A percentile compares a stretch with the other conserved stretches of the same genome.
These are phyloP conservation scores for Plasmopara viticola DNA, from an alignment of 352 stramenopile species.

Conservation along the genomic window DNA sequence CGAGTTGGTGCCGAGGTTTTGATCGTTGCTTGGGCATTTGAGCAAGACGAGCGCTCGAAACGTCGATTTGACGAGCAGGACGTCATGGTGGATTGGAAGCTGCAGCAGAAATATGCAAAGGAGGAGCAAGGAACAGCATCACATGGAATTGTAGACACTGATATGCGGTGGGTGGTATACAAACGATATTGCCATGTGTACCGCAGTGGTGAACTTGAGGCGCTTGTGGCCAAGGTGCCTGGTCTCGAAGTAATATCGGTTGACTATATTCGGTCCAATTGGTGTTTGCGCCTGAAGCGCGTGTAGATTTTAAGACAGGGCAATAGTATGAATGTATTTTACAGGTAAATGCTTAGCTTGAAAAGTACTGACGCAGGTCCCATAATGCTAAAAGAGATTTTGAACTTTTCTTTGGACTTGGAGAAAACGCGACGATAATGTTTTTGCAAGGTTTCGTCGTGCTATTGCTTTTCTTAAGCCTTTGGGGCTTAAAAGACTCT, in stretches of 20 bases:
- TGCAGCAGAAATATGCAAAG: slow-evolving; percentile 71
- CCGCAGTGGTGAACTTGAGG: slow-evolving; percentile 57
- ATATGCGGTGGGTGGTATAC: slow-evolving; percentile 73
- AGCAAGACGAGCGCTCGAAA: slow-evolving; percentile 75
- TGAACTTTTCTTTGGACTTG: no score
- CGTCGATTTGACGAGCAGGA: slow-evolving; percentile 70
- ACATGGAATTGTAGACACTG: slow-evolving; percentile 35
- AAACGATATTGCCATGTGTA: slow-evolving; percentile 84
- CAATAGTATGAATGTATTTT: neutral
- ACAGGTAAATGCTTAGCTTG: neutral
- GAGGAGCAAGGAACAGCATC: slow-evolving; percentile 6
- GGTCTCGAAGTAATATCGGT: slow-evolving; percentile 50
- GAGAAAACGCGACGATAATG: no score
- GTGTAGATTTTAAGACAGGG: slow-evolving; percentile 6
- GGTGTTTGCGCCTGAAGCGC: slow-evolving; percentile 52
- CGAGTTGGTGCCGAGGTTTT: slow-evolving; percentile 46
- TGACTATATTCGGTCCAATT: slow-evolving; percentile 77
- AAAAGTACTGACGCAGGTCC: no score
- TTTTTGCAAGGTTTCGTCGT: no score
- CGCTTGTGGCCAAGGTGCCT: slow-evolving; percentile 46
- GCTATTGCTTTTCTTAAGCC: no score
- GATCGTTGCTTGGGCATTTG: slow-evolving; percentile 78
- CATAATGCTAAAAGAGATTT: no score
- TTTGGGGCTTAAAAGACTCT: no score
- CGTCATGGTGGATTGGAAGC: slow-evolving; percentile 83